phyloP scores from a whole-genome alignment of 2,329 filamentous ascomycete genomes.

The Colletotrichum eleusines region DNA sequence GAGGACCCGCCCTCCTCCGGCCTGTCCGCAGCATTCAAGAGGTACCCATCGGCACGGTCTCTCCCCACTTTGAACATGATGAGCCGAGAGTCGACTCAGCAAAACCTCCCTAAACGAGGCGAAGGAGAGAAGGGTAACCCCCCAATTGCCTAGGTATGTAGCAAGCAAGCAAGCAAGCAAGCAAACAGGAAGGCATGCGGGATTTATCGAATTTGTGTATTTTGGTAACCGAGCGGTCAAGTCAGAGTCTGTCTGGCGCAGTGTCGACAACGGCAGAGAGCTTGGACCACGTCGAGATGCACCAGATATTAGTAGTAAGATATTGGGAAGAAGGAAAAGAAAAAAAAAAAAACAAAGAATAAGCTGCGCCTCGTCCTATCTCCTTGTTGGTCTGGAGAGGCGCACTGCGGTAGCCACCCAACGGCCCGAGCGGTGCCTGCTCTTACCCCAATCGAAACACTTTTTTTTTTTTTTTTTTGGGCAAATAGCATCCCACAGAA shows the following conservation, averaged over 20 bases:
- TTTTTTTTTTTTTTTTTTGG: neutral
- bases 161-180: no score
- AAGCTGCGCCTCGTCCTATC: conserved; percentile 3
- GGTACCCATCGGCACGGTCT: no score
- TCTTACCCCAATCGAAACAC: conserved; percentile 39
- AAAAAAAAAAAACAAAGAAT: neutral
- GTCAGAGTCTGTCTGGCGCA: neutral
- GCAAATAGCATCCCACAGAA: neutral
- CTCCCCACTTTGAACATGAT: no score
- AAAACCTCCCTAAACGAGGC: no score
- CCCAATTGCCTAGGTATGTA: no score
- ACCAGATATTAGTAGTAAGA: no score
- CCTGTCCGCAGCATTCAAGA: no score
- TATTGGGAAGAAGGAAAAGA: neutral
- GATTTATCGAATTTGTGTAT: no score
- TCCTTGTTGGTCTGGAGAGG: conserved; percentile 1
- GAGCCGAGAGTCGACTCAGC: no score
- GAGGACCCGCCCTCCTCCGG: neutral
- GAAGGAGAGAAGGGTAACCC: no score
- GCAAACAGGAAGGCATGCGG: no score
- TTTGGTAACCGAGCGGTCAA: neutral
- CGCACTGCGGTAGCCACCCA: conserved; percentile 22
- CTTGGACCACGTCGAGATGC: conserved; percentile 11
- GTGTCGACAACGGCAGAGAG: conserved; percentile 3
- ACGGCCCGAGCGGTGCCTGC: conserved; percentile 27